phyloP scores from a whole-genome alignment of 768 basidiomycete species.

The Amylocystis lapponica region DNA sequence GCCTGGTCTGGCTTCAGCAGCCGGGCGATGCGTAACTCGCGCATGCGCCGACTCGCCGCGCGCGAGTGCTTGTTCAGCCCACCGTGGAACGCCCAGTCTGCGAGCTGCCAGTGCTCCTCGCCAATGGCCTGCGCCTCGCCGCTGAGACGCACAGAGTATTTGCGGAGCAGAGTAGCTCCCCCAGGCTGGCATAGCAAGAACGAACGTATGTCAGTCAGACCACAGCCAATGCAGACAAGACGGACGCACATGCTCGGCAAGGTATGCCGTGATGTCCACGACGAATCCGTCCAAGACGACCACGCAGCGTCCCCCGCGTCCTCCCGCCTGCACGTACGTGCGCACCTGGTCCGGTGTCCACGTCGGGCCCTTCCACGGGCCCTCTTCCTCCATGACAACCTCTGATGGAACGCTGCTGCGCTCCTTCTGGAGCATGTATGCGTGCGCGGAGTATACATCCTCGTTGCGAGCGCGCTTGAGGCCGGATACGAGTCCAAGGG shows the following conservation, averaged over 20 bases:
- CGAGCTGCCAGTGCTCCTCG: constrained; percentile 32
- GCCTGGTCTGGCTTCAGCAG: constrained; percentile 11
- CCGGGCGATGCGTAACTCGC: constrained; percentile 43
- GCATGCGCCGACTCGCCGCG: constrained; percentile 45
- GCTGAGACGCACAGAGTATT: constrained; percentile 36
- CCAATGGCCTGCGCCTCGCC: constrained; percentile 1
- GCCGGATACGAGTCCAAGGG: constrained; percentile 39
- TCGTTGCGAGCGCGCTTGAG: constrained; percentile 44
- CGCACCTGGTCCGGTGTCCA: constrained; percentile 38
- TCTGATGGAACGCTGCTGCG: not conserved
- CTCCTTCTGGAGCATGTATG: constrained; percentile 43
- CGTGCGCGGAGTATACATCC: constrained; percentile 43
- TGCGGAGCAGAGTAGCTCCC: constrained; percentile 46
- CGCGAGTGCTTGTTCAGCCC: constrained; percentile 69
- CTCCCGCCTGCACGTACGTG: constrained; percentile 30
- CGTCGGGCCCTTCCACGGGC: constrained; percentile 29
- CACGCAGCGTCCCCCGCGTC: constrained; percentile 35
- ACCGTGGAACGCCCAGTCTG: constrained; percentile 62
- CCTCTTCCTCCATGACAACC: not conserved
- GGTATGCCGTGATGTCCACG: constrained; percentile 56
- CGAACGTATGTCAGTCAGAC: not conserved
- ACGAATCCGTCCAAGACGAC: constrained; percentile 55
- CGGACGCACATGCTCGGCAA: constrained; percentile 59
- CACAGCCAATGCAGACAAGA: not conserved
- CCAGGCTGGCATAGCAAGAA: constrained; percentile 44